phyloP scores from a whole-genome alignment of 257 asterid species.

The Nicotiana benthamiana region DNA sequence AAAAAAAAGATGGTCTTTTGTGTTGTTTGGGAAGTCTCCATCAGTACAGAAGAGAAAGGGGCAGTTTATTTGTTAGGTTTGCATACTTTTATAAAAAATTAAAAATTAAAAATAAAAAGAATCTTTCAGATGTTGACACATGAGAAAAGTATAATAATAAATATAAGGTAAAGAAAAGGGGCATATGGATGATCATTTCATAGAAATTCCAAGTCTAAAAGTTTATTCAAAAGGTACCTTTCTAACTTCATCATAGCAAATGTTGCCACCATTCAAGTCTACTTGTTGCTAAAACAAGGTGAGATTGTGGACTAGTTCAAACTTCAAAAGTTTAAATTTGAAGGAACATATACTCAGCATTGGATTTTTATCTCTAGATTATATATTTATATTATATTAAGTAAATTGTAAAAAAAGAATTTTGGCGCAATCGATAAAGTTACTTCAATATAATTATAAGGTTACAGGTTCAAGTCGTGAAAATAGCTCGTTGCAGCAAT shows the following conservation, averaged over 20 bases:
- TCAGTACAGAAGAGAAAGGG: slow-evolving; percentile 30
- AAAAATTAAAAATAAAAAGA: slow-evolving; percentile 20
- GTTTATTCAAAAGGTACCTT: slow-evolving; percentile 15
- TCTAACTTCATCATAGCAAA: slow-evolving; percentile 12
- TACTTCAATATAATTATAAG: too few species aligned
- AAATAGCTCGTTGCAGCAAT: too few species aligned
- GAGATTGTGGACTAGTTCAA: slow-evolving; percentile 21
- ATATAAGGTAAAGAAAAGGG: neutral
- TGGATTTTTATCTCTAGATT: too few species aligned
- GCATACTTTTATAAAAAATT: slow-evolving; percentile 13
- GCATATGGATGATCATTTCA: neutral
- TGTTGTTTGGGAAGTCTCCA: slow-evolving; percentile 19
- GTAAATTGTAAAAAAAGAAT: too few species aligned
- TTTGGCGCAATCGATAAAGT: too few species aligned
- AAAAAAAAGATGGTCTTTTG: slow-evolving; percentile 20
- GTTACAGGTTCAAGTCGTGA: too few species aligned
- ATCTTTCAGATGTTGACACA: slow-evolving; percentile 39
- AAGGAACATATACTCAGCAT: neutral
- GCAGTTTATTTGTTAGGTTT: slow-evolving; percentile 57
- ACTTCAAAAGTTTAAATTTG: slow-evolving; percentile 34
- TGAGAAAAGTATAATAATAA: neutral
- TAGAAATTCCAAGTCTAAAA: slow-evolving; percentile 2
- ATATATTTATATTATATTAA: too few species aligned
- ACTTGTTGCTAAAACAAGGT: neutral
- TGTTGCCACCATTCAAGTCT: neutral